Evolutionary conservation across 2,329 filamentous ascomycete genomes (phyloP).

Genomic region (Pseudocercospora macadamiae): DNA sequence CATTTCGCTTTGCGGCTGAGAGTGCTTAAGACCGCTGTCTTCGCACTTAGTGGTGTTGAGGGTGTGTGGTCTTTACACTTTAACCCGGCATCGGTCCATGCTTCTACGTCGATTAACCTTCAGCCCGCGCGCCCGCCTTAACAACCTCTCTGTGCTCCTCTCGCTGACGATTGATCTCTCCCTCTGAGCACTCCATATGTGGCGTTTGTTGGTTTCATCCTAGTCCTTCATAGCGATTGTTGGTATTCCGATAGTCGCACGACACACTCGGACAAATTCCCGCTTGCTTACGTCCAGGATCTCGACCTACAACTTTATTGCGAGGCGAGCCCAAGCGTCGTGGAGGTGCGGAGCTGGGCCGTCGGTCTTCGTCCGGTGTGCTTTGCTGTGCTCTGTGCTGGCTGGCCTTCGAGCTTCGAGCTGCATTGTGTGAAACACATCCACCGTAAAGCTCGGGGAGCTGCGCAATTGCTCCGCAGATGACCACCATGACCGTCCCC

Average conservation of each 20-base stretch:
- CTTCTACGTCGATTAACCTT: background rate
- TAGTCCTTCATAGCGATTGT: background rate
- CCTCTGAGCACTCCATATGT: background rate
- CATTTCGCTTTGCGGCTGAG: too few species aligned
- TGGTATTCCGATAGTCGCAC: background rate
- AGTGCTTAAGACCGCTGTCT: too few species aligned
- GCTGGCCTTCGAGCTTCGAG: background rate
- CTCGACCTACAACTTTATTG: background rate
- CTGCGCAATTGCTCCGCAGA: background rate
- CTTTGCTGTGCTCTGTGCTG: background rate
- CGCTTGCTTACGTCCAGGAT: slow-evolving; percentile 2
- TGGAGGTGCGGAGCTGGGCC: too few species aligned
- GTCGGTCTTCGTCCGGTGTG: too few species aligned
- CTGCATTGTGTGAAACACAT: slow-evolving; percentile 4
- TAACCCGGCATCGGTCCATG: too few species aligned
- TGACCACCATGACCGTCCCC: slow-evolving; percentile 24
- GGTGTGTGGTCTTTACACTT: too few species aligned
- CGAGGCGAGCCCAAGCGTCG: too few species aligned
- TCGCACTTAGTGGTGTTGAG: too few species aligned
- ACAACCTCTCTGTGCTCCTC: background rate
- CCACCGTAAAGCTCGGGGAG: slow-evolving; percentile 1
- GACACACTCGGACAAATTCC: background rate
- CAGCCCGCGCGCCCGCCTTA: background rate
- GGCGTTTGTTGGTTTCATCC: background rate
- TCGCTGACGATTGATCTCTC: background rate